A percentile compares a stretch with the other conserved stretches of the same genome.
Conservation (phyloP, 2,329 filamentous ascomycete species). For the Penicillium sp. region DNA sequence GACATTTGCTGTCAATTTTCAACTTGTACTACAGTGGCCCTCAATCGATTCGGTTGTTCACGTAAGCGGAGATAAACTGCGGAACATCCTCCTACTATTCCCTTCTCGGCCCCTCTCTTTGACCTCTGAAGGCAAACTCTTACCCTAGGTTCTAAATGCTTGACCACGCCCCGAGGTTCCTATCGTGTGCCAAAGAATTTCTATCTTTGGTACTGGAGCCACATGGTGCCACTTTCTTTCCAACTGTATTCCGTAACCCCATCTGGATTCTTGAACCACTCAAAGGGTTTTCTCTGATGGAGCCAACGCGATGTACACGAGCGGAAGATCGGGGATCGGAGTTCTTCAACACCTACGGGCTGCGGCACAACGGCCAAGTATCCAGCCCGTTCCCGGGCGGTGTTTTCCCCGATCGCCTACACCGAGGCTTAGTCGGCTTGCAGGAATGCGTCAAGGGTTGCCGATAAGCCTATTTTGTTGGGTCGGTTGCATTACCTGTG, state of each 20-base stretch:
- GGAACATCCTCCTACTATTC: too few species aligned
- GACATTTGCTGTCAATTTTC: not conserved
- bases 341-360: not conserved
- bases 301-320: not conserved
- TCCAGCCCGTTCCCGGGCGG: not conserved
- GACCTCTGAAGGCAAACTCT: not conserved
- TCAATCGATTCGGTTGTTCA: too few species aligned
- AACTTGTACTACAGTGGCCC: too few species aligned
- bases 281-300: too few species aligned
- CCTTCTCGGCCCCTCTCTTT: not conserved
- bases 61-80: too few species aligned
- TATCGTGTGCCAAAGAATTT: not conserved
- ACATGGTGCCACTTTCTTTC: not conserved
- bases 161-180: not conserved
- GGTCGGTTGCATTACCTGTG: not conserved
- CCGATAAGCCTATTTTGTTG: not conserved
- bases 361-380: too few species aligned
- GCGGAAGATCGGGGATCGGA: not conserved
- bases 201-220: not conserved
- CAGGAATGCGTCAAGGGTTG: not conserved
- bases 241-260: too few species aligned
- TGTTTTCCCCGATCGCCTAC: not conserved
- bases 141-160: not conserved
- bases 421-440: not conserved
- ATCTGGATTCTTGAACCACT: too few species aligned